A percentile compares a stretch with the other conserved stretches of the same genome.
These are phyloP conservation scores for Bacidia rubella DNA, from an alignment of 495 filamentous ascomycete genomes.

Conservation along the genomic window DNA sequence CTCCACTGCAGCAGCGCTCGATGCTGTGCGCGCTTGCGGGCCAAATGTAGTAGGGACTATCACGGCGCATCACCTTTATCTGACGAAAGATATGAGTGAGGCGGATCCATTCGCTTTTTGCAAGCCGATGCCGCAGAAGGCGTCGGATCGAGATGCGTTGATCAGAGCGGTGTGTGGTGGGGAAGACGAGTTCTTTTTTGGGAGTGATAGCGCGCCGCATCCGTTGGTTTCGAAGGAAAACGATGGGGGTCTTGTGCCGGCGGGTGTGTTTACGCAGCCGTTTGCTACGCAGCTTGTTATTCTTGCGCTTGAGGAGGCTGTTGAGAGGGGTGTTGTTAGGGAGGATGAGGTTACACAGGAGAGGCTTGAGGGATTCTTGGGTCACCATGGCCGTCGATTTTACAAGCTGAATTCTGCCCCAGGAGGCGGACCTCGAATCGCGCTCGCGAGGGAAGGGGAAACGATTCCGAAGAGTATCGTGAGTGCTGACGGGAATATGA, in stretches of 20 bases:
- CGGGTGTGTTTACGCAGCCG: constrained; percentile 86
- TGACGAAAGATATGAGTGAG: constrained; percentile 63
- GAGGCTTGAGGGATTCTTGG: constrained; percentile 59
- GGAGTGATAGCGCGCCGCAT: constrained; percentile 65
- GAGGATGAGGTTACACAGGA: constrained; percentile 58
- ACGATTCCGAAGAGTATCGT: not conserved
- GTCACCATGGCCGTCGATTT: constrained; percentile 59
- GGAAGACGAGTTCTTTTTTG: constrained; percentile 71
- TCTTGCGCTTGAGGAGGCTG: constrained; percentile 56
- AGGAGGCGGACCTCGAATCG: constrained; percentile 32
- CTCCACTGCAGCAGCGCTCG: constrained; percentile 69
- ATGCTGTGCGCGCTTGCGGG: constrained; percentile 61
- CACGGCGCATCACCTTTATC: constrained; percentile 66
- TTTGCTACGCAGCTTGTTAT: constrained; percentile 65
- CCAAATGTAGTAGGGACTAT: constrained; percentile 61
- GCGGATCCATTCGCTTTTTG: constrained; percentile 62
- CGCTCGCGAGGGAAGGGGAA: constrained; percentile 46
- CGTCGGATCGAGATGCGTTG: constrained; percentile 62
- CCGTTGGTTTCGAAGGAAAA: constrained; percentile 49
- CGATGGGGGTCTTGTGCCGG: constrained; percentile 46
- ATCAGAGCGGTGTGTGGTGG: constrained; percentile 53
- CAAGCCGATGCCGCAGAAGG: constrained; percentile 69
- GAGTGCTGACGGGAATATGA: not conserved
- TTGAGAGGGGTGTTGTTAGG: constrained; percentile 49
- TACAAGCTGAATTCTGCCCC: constrained; percentile 41